Conservation (phyloP, 2,329 filamentous ascomycete species). For the Gyromitra esculenta region DNA sequence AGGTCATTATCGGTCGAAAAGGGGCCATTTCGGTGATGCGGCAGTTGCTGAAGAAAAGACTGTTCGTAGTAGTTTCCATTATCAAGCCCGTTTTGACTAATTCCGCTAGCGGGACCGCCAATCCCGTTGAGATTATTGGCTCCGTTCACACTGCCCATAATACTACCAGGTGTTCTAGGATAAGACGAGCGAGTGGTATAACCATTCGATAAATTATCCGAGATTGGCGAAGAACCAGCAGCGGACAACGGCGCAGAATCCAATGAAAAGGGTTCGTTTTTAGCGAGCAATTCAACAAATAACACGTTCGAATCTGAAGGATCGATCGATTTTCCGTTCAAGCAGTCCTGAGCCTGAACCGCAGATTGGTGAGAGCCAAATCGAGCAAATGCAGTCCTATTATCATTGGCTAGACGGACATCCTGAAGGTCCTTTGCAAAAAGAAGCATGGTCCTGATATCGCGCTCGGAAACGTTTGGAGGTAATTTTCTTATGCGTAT, state of each 20-base stretch:
- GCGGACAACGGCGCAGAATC: conserved; percentile 37
- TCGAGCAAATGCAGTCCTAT: conserved; percentile 55
- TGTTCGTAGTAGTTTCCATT: conserved; percentile 35
- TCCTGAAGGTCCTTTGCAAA: conserved; percentile 56
- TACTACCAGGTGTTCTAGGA: conserved; percentile 24
- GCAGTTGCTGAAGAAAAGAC: conserved; percentile 40
- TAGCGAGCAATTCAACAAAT: conserved; percentile 47
- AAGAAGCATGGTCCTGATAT: conserved; percentile 56
- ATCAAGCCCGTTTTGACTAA: conserved; percentile 41
- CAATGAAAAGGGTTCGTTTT: conserved; percentile 33
- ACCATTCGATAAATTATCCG: conserved; percentile 36
- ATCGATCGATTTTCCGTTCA: conserved; percentile 51
- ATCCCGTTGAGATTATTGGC: conserved; percentile 35
- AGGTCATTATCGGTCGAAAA: conserved; percentile 40
- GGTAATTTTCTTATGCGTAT: conserved; percentile 56
- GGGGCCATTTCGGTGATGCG: conserved; percentile 38
- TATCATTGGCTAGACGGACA: conserved; percentile 45
- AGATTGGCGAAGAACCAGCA: conserved; percentile 43
- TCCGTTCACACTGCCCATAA: conserved; percentile 37
- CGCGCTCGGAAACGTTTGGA: conserved; percentile 55
- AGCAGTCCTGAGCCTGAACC: conserved; percentile 56
- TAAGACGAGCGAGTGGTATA: conserved; percentile 43
- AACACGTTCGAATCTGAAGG: conserved; percentile 38
- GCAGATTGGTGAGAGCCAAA: conserved; percentile 56
- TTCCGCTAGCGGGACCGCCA: conserved; percentile 13